Conservation (phyloP, 805 yeast genomes). For the Saturnispora gosingensis region DNA sequence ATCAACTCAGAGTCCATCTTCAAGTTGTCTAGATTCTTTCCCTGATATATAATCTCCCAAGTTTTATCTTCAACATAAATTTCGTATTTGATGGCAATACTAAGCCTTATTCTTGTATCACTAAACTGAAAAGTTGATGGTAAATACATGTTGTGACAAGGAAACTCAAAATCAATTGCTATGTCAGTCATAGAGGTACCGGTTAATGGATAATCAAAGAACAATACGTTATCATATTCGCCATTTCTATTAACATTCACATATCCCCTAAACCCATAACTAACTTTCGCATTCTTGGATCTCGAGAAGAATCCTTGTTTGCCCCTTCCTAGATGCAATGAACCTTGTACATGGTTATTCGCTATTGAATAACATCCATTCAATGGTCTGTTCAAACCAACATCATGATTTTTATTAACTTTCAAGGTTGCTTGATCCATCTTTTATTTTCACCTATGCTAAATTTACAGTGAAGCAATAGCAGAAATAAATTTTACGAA, state of each 20-base stretch:
- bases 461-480: too few species aligned
- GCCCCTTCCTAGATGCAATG: not conserved
- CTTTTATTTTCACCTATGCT: not conserved
- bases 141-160: slow-evolving; percentile 7
- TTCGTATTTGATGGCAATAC: not conserved
- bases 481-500: too few species aligned
- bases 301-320: not conserved
- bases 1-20: not conserved
- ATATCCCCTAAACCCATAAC: slow-evolving; percentile 2
- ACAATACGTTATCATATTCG: not conserved
- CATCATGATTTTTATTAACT: not conserved
- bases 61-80: not conserved
- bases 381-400: not conserved
- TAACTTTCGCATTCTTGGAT: not conserved
- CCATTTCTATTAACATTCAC: slow-evolving; percentile 2
- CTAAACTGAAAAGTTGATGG: slow-evolving; percentile 1
- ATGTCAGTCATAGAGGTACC: not conserved
- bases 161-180: slow-evolving; percentile 4
- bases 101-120: slow-evolving; percentile 3
- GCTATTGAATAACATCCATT: slow-evolving; percentile 1
- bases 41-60: not conserved
- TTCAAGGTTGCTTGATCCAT: not conserved
- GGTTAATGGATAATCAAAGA: not conserved
- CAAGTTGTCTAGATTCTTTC: slow-evolving; percentile 1
- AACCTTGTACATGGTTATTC: not conserved